These are phyloP conservation scores for Chaetomiaceae sp. DNA, from an alignment of 2,329 filamentous ascomycete species.

Conservation along the genomic window DNA sequence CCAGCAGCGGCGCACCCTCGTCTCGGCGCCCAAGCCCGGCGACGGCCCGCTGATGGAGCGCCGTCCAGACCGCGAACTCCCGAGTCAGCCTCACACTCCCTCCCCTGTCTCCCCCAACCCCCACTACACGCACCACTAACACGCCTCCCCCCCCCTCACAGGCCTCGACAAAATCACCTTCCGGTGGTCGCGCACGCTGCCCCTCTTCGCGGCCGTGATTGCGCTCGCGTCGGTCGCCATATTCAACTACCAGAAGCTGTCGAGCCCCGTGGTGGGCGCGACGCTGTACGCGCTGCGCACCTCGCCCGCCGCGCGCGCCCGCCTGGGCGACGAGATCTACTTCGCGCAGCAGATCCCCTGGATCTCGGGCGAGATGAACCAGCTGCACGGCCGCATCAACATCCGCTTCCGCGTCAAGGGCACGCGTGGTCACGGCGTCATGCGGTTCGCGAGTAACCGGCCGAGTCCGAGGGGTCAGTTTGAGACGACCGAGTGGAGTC, in stretches of 20 bases:
- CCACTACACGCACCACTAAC: background rate
- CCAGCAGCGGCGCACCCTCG: conserved; percentile 39
- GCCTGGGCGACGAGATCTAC: conserved; percentile 82
- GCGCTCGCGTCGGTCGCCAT: conserved; percentile 71
- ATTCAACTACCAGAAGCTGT: conserved; percentile 98
- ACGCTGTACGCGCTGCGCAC: conserved; percentile 90
- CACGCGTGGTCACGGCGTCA: conserved; percentile 60
- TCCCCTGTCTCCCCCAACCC: background rate
- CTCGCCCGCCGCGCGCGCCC: conserved; percentile 63
- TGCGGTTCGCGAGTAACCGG: conserved; percentile 74
- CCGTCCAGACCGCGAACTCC: conserved; percentile 59
- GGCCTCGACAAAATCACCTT: conserved; percentile 41
- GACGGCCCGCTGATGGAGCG: conserved; percentile 61
- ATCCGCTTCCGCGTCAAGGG: conserved; percentile 84
- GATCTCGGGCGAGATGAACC: conserved; percentile 85
- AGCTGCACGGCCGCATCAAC: conserved; percentile 85
- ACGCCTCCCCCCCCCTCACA: conserved; percentile 18
- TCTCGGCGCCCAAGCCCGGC: conserved; percentile 51
- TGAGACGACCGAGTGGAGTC: conserved; percentile 84
- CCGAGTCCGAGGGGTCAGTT: conserved; percentile 58
- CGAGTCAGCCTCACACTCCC: conserved; percentile 42
- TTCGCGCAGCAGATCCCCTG: conserved; percentile 73
- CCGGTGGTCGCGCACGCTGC: conserved; percentile 67
- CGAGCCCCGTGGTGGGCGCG: conserved; percentile 77
- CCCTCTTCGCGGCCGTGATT: conserved; percentile 71